Evolutionary conservation across 1,284 basidiomycete species (phyloP).

Genomic region (Schizophyllum amplum): DNA sequence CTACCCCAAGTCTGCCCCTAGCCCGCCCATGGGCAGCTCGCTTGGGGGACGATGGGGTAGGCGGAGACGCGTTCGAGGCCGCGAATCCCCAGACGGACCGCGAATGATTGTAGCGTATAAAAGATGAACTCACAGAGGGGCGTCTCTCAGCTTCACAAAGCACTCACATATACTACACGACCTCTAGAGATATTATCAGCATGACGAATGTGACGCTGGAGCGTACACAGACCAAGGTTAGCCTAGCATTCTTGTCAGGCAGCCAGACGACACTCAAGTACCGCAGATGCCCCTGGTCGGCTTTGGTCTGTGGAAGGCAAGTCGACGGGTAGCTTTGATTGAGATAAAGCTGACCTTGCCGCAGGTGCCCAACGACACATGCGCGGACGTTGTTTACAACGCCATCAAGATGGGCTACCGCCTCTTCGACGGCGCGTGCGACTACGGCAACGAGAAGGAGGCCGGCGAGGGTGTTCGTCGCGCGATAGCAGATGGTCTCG

Average conservation of each 20-base stretch:
- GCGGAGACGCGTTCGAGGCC: no score
- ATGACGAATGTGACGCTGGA: constrained; percentile 50
- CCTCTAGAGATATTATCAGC: background rate
- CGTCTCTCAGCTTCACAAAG: background rate
- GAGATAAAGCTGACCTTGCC: background rate
- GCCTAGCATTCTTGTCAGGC: constrained; percentile 6
- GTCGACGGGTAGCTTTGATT: constrained; percentile 26
- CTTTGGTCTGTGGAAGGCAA: constrained; percentile 71
- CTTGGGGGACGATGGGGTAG: no score
- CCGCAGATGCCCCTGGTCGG: constrained; percentile 53
- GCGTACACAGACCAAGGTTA: constrained; percentile 53
- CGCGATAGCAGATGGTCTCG: constrained; percentile 68
- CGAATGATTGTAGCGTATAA: background rate
- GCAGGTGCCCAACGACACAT: constrained; percentile 11
- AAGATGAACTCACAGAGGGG: background rate
- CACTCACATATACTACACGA: background rate
- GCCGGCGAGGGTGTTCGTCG: constrained; percentile 68
- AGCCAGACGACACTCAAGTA: constrained; percentile 5
- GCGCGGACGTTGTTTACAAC: constrained; percentile 13
- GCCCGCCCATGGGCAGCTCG: no score
- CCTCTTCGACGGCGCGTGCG: constrained; percentile 76
- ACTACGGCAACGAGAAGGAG: constrained; percentile 85
- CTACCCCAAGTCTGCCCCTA: no score
- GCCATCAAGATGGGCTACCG: constrained; percentile 66
- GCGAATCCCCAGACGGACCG: background rate